Evolutionary conservation across 495 filamentous ascomycete genomes (phyloP), one percentile per base, ranked within the genome.

Genomic region (Bryoglossum gracile): DNA sequence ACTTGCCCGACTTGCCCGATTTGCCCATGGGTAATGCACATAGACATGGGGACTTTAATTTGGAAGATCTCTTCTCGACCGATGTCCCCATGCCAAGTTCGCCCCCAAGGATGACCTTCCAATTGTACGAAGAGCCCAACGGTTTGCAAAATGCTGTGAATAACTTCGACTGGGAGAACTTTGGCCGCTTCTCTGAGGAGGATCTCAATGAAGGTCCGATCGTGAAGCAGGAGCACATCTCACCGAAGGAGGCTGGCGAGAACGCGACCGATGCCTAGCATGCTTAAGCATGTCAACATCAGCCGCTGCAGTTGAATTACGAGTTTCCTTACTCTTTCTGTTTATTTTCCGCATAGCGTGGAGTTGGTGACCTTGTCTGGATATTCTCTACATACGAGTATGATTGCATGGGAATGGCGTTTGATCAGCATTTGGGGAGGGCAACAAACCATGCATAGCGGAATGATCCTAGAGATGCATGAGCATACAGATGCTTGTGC

Each of bases 31-130:
- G 47, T 10, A 30, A 32, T 25, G 25, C n/a, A 35, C 25, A 49
- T 38, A 16, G 52, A 19, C 39, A 48, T 24, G 24, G 39, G 21
- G 48, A 56, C 25, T 60, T 57, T 45, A 53, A 30, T 23, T 25
- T 57, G 3, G 50, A 59, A 33, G 64, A 73, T 40, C 66, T 73
- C 50, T 60, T 74, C 34, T 67, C 64, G 39, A 71, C 67, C 1
- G 70, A 74, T 60, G 52, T 66, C 13, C 67, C 68, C 3, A 69
- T 75, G 65, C 70, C 72, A 19, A 71, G 66, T 35, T 68, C 63
- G 14, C 70, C 72, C 10, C 69, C 73, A 22, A 41, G 48, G 23
- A 23, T 47, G 38, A 30, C 3, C 16, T 58, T 62, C 46, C 17
- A 52, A 19, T 48, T 67, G 4, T 69, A 70, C 41, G 64, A 66